Evolutionary conservation across 2,329 filamentous ascomycete genomes (phyloP).

Genomic region (Verticillium longisporum): DNA sequence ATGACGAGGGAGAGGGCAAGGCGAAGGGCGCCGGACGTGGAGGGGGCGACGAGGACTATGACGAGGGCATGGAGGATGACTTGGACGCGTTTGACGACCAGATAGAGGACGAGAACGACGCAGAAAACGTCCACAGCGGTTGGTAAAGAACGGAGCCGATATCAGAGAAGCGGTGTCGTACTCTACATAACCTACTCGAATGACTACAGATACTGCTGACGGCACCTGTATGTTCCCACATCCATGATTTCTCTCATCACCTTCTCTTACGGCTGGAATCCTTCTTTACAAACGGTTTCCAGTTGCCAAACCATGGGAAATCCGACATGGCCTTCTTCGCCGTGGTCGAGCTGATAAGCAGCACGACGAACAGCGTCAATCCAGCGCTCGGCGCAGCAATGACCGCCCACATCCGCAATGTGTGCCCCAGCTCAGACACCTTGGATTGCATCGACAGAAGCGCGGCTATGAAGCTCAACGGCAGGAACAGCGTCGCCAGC

Average conservation of each 20-base stretch:
- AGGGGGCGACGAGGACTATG: background rate
- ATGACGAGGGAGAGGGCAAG: background rate
- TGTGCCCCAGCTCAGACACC: conserved; percentile 6
- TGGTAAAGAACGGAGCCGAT: background rate
- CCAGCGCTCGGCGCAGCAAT: conserved; percentile 15
- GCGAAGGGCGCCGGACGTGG: background rate
- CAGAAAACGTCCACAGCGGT: background rate
- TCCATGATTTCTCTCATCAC: background rate
- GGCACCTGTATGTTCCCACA: background rate
- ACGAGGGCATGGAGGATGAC: background rate
- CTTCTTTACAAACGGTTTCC: background rate
- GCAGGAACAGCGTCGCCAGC: conserved; percentile 25
- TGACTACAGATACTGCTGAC: background rate
- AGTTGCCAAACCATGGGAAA: background rate
- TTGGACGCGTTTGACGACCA: background rate
- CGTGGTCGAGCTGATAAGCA: background rate
- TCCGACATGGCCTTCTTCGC: background rate
- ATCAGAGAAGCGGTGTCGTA: no score
- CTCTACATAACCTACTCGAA: background rate
- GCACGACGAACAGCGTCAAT: conserved; percentile 1
- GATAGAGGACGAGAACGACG: background rate
- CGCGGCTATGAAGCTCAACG: conserved; percentile 20
- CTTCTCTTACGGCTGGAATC: background rate
- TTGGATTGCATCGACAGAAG: conserved; percentile 22
- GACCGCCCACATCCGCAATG: conserved; percentile 15